Percentiles rank a stretch among this genome's conserved stretches.
Conservation (phyloP, 1,139 yeast genomes). For the Taphrina deformans region DNA sequence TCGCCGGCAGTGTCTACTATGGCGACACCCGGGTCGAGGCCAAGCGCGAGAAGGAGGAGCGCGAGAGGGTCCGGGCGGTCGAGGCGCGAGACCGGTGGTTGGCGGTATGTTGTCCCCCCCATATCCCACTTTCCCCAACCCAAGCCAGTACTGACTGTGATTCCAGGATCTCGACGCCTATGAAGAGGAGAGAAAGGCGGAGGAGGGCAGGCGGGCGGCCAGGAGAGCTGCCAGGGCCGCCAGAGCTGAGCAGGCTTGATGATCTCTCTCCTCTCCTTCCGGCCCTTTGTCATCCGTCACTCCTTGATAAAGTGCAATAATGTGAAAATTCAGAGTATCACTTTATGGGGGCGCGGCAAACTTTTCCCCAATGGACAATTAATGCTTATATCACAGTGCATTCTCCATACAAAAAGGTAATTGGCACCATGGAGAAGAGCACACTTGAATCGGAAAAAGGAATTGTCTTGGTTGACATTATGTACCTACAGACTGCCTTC, state of each 20-base stretch:
- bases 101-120: slow-evolving; percentile 4
- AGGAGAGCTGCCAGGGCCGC: slow-evolving; percentile 27
- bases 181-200: slow-evolving; percentile 20
- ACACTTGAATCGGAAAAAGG: too few species aligned
- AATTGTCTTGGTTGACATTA: too few species aligned
- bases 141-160: not conserved
- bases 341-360: too few species aligned
- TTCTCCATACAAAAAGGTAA: too few species aligned
- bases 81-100: slow-evolving; percentile 31
- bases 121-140: not conserved
- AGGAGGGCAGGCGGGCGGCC: slow-evolving; percentile 14
- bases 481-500: too few species aligned
- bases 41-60: slow-evolving; percentile 13
- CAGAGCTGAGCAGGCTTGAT: not conserved
- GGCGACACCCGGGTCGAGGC: slow-evolving; percentile 23
- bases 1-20: slow-evolving; percentile 35
- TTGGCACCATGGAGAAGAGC: too few species aligned
- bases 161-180: slow-evolving; percentile 20
- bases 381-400: too few species aligned
- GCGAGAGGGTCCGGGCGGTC: slow-evolving; percentile 18
- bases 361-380: too few species aligned
- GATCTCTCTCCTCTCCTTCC: too few species aligned
- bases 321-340: too few species aligned
- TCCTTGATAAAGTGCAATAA: too few species aligned
- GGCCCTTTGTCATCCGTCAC: too few species aligned